Conservation (phyloP, 805 yeast species). For the Lipomyces sp. region DNA sequence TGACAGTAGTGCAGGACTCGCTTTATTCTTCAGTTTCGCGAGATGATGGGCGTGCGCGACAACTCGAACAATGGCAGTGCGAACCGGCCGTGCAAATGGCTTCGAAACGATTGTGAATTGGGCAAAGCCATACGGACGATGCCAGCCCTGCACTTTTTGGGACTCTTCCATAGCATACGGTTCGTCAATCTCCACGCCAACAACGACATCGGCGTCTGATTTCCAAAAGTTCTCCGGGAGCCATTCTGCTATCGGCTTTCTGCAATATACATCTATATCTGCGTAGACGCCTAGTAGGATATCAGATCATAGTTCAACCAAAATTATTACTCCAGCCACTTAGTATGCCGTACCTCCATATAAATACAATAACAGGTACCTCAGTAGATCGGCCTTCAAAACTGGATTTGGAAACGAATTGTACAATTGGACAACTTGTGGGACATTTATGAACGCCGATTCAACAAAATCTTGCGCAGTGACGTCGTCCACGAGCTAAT, state of each 20-base stretch:
- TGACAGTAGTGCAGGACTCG: constrained; percentile 14
- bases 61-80: constrained; percentile 30
- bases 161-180: constrained; percentile 32
- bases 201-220: constrained; percentile 27
- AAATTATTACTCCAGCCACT: background rate
- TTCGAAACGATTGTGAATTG: constrained; percentile 31
- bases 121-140: constrained; percentile 30
- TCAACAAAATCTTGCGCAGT: constrained; percentile 24
- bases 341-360: constrained; percentile 24
- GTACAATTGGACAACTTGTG: constrained; percentile 32
- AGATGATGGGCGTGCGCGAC: constrained; percentile 33
- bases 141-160: constrained; percentile 29
- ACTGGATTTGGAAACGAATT: constrained; percentile 25
- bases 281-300: constrained; percentile 29
- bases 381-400: constrained; percentile 34
- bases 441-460: constrained; percentile 16
- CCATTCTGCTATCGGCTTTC: constrained; percentile 35
- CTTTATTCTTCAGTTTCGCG: constrained; percentile 12
- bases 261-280: constrained; percentile 36
- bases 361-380: constrained; percentile 35
- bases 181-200: constrained; percentile 35
- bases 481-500: constrained; percentile 24
- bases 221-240: constrained; percentile 22
- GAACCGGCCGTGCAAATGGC: constrained; percentile 33
- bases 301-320: background rate